Percentiles rank a stretch among this genome's conserved stretches.
Evolutionary conservation across 2,329 filamentous ascomycete genomes (phyloP).

Genomic region (Curvularia verruculosa): DNA sequence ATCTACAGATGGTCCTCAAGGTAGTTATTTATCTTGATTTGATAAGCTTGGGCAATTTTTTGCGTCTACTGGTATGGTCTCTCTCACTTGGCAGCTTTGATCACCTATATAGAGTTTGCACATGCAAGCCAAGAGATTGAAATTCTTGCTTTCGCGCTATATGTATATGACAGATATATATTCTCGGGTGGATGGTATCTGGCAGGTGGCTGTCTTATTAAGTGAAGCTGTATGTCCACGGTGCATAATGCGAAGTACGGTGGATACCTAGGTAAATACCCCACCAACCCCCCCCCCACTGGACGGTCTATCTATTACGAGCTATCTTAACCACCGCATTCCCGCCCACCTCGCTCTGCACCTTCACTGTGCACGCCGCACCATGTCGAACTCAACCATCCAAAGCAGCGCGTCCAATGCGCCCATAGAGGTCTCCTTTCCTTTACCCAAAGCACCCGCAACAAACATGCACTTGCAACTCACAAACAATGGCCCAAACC

Average conservation of each 20-base stretch:
- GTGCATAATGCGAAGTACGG: slow-evolving; percentile 3
- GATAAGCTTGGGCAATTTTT: not conserved
- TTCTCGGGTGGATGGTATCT: not conserved
- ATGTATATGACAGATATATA: too few relatives aligned
- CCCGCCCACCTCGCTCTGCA: slow-evolving; percentile 9
- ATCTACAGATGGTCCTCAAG: not conserved
- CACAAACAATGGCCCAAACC: slow-evolving; percentile 58
- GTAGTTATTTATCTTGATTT: not conserved
- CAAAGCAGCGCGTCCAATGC: slow-evolving; percentile 35
- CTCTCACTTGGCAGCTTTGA: not conserved
- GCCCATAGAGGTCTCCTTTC: slow-evolving; percentile 62
- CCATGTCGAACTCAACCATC: slow-evolving; percentile 26
- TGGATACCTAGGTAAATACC: not conserved
- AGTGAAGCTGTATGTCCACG: not conserved
- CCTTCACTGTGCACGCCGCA: not conserved
- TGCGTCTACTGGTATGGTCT: not conserved
- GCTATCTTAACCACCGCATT: slow-evolving; percentile 1
- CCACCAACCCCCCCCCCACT: slow-evolving; percentile 6
- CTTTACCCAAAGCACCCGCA: slow-evolving; percentile 62
- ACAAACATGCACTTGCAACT: slow-evolving; percentile 66
- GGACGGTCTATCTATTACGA: not conserved
- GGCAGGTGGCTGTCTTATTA: not conserved
- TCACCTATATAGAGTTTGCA: not conserved
- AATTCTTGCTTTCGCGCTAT: not conserved
- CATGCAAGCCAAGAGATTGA: not conserved